Evolutionary conservation across 2,329 filamentous ascomycete species (phyloP), one percentile per base, ranked within the genome.

Genomic region (Phaeosphaeria sp.): DNA sequence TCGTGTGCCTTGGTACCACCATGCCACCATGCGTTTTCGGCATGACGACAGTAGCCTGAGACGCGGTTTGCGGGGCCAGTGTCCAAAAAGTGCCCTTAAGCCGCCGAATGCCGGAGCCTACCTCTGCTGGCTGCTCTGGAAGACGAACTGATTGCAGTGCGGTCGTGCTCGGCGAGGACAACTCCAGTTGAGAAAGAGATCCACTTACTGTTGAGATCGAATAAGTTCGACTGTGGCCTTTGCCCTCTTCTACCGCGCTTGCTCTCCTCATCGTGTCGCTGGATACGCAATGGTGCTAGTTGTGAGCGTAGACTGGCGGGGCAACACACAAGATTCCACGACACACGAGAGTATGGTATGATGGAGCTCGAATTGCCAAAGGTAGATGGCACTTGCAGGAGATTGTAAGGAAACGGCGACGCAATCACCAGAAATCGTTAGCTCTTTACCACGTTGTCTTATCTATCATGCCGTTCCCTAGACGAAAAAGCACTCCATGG

Each of bases 201-300:
- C 50, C 55, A 73, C 74, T 73, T 65, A 77, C 74, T 56, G 69
- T 74, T 6, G 71, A 74, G 22, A 77, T 76, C 17, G 72, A 75
- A 57, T 77, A 77, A 55, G 72, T 77, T 54, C 74, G 67, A 51
- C 70, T 62, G 43, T 69, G 69, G 49, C 69, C 59, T 69, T 74
- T 74, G 30, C 30, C 11, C 8, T 24, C 33, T 30, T 46, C 47
- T 22, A 27, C 17, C 4, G 27, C 30, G 27, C 43, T 56, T 48
- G 25, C 21, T 40, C 33, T 33, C 33, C 33, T 40, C 53, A 49
- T 51, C 15, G 24, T 33, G 33, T 30, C 45, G 45, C 45, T 53
- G 36, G 24, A n/a, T 46, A 48, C 48, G 52, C 11, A 51, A 53
- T 53, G 43, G 51, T 36, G 52, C 49, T n/a, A 53, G 49, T 25